A percentile compares a stretch with the other conserved stretches of the same genome.
These are phyloP conservation scores for Apiospora sp. DNA, from an alignment of 2,329 filamentous ascomycete genomes.

Conservation along the genomic window DNA sequence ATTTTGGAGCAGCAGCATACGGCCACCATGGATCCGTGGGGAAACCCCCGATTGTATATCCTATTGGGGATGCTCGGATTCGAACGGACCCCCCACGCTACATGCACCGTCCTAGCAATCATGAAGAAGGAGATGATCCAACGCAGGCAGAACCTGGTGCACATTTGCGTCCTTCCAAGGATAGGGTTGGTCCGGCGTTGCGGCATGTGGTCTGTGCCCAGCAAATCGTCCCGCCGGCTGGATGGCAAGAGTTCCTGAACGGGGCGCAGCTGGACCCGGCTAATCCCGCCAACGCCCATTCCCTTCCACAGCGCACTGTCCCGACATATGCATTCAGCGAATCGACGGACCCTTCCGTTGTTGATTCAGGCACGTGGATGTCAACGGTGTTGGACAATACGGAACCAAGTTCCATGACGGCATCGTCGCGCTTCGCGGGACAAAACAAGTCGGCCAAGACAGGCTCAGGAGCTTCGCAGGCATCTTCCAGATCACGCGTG, in stretches of 20 bases:
- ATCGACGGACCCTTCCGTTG: not conserved
- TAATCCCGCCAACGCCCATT: not conserved
- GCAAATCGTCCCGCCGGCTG: not conserved
- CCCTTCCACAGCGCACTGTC: not conserved
- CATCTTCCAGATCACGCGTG: not conserved
- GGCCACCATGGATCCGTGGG: too few species aligned
- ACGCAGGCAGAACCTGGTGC: too few species aligned
- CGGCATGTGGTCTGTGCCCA: not conserved
- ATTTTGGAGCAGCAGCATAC: not conserved
- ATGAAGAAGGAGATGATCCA: not conserved
- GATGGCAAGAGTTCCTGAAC: not conserved
- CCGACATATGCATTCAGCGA: not conserved
- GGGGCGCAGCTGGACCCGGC: not conserved
- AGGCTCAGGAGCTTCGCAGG: not conserved
- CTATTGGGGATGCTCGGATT: not conserved
- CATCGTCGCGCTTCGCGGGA: not conserved
- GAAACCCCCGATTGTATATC: not conserved
- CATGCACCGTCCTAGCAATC: not conserved
- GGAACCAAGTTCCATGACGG: not conserved
- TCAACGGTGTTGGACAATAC: constrained; percentile 23
- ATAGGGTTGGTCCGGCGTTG: not conserved
- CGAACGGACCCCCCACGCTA: not conserved
- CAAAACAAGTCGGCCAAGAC: not conserved
- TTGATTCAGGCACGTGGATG: constrained; percentile 24
- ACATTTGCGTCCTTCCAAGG: not conserved